Evolutionary conservation across 148 eudicot species (phyloP).

Genomic region (Fagopyrum homotropicum): DNA sequence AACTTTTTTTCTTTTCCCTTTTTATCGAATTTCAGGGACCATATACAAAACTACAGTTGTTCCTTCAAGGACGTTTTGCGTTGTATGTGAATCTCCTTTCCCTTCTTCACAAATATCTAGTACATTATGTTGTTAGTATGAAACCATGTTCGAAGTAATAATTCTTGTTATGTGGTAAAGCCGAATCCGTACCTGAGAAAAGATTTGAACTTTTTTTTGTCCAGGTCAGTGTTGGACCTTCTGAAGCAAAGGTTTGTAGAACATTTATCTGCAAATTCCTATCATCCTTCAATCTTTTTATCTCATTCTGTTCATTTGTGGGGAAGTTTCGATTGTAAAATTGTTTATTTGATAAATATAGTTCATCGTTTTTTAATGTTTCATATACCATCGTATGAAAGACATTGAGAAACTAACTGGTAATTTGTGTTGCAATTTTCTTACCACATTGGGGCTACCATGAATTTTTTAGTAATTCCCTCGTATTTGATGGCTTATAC

Average conservation of each 20-base stretch:
- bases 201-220: slow-evolving; percentile 14
- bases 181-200: not conserved
- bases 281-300: not conserved
- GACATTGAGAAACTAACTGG: not conserved
- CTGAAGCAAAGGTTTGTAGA: slow-evolving; percentile 85
- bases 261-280: slow-evolving; percentile 13
- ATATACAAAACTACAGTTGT: slow-evolving; percentile 79
- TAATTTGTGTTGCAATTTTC: not conserved
- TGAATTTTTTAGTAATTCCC: slow-evolving; percentile 29
- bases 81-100: slow-evolving; percentile 41
- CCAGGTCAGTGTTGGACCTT: slow-evolving; percentile 90
- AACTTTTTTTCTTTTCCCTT: not conserved
- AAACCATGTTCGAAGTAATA: not conserved
- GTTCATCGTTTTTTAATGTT: not conserved
- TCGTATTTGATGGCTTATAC: not conserved
- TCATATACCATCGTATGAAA: not conserved
- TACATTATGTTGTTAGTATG: not conserved
- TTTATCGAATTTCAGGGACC: slow-evolving; percentile 58
- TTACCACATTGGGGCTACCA: not conserved
- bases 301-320: not conserved
- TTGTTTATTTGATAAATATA: not conserved
- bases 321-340: not conserved
- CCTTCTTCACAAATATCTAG: not conserved
- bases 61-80: slow-evolving; percentile 89
- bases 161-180: not conserved